A percentile compares a stretch with the other conserved stretches of the same genome.
Evolutionary conservation across 139 green algal species (phyloP).

Genomic region (Penium margaritaceum): DNA sequence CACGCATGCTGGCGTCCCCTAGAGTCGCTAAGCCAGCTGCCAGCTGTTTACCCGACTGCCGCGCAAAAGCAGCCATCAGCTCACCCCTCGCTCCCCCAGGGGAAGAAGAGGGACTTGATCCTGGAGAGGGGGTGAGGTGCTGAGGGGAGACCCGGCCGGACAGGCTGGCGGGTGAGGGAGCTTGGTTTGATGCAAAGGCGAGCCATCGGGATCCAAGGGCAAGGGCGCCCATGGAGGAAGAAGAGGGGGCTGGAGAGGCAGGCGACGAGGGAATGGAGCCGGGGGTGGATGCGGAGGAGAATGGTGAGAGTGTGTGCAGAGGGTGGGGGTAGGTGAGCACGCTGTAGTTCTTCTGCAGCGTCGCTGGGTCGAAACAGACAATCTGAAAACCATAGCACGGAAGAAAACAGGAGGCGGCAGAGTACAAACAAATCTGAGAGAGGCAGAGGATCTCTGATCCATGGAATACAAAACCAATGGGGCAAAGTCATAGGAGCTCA

Average conservation of each 20-base stretch:
- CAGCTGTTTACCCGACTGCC: constrained; percentile 28
- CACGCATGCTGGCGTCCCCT: constrained; percentile 29
- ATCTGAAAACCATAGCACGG: constrained; percentile 51
- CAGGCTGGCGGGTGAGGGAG: constrained; percentile 18
- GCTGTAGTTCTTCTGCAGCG: constrained; percentile 51
- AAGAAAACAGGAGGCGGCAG: background rate
- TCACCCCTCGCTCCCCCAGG: background rate
- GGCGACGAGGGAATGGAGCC: background rate
- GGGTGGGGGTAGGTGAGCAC: constrained; percentile 49
- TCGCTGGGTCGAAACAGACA: constrained; percentile 48
- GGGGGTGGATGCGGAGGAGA: too few species aligned
- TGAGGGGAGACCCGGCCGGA: too few species aligned
- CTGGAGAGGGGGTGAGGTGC: constrained; percentile 31
- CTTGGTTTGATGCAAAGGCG: constrained; percentile 57
- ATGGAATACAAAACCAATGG: too few species aligned
- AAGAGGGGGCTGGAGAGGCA: too few species aligned
- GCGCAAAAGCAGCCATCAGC: constrained; percentile 39
- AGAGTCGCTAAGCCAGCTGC: constrained; percentile 20
- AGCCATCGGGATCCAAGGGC: constrained; percentile 58
- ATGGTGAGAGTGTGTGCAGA: too few species aligned
- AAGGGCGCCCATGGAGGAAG: too few species aligned
- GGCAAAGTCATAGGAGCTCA: too few species aligned
- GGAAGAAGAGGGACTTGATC: constrained; percentile 34
- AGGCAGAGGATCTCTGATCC: too few species aligned
- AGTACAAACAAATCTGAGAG: too few species aligned